These are phyloP conservation scores for Apiospora hydei DNA, from an alignment of 2,329 filamentous ascomycete genomes.

Conservation along the genomic window DNA sequence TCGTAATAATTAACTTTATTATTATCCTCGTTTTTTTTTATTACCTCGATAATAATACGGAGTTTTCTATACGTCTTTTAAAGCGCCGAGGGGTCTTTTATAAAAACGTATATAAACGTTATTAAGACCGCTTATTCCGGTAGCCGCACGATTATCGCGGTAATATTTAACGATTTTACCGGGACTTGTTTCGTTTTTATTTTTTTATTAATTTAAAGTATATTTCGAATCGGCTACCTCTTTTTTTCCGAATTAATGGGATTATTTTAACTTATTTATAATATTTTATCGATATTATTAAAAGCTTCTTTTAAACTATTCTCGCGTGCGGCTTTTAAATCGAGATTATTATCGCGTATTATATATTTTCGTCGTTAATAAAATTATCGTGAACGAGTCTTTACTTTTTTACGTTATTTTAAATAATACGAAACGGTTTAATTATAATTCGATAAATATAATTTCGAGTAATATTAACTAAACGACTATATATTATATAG, in stretches of 20 bases:
- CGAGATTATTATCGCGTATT: neutral
- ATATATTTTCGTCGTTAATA: conserved; percentile 7
- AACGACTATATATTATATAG: no score
- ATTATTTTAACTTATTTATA: conserved; percentile 12
- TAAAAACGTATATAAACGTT: neutral
- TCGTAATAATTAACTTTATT: no score
- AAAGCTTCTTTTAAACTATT: no score
- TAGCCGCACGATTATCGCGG: conserved; percentile 1
- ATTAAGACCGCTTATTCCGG: neutral
- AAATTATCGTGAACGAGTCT: conserved; percentile 9
- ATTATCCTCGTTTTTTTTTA: neutral
- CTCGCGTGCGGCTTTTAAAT: conserved; percentile 7
- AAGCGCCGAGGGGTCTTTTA: neutral
- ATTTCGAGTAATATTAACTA: neutral
- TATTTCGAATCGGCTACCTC: conserved; percentile 6
- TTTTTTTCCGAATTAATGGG: conserved; percentile 6
- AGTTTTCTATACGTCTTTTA: conserved; percentile 9
- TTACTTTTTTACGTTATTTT: conserved; percentile 6
- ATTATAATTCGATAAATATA: neutral
- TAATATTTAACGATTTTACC: conserved; percentile 2
- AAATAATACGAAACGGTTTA: neutral
- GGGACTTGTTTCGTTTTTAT: conserved; percentile 12
- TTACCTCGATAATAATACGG: neutral
- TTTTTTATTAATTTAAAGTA: conserved; percentile 12
- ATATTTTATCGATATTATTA: no score